A percentile compares a stretch with the other conserved stretches of the same genome.
These are phyloP conservation scores for Flaveria floridana DNA, from an alignment of 140 eudicot species.

Conservation along the genomic window DNA sequence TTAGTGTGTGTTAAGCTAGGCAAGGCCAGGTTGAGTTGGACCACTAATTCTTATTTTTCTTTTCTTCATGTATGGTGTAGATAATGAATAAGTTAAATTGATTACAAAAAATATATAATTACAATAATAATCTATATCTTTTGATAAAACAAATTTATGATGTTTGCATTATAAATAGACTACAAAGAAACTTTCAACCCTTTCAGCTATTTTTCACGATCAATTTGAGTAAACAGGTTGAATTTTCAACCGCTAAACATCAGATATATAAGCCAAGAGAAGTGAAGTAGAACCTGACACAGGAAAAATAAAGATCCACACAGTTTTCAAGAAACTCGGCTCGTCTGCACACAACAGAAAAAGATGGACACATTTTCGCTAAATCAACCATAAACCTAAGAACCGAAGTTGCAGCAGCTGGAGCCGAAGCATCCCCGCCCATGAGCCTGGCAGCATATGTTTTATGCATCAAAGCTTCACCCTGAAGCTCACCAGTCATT, in stretches of 20 bases:
- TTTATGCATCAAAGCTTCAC: slow-evolving; percentile 98
- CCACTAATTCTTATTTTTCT: neutral
- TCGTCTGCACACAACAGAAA: slow-evolving; percentile 82
- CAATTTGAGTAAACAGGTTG: neutral
- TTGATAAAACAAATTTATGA: neutral
- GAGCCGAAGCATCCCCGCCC: slow-evolving; percentile 99
- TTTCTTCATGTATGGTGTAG: neutral
- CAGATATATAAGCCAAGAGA: slow-evolving; percentile 25
- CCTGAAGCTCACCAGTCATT: slow-evolving; percentile 94
- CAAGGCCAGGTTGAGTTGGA: neutral
- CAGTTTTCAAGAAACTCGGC: slow-evolving; percentile 89
- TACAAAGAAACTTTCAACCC: neutral
- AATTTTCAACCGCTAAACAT: slow-evolving; percentile 17
- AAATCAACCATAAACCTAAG: slow-evolving; percentile 96
- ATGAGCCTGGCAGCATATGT: slow-evolving; percentile 99
- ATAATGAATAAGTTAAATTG: neutral
- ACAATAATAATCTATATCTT: slow-evolving; percentile 1
- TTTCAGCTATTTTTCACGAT: neutral
- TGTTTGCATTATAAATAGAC: neutral
- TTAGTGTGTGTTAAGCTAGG: neutral
- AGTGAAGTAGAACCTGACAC: slow-evolving; percentile 69
- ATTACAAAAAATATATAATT: neutral
- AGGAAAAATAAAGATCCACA: slow-evolving; percentile 85
- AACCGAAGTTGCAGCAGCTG: slow-evolving; percentile 92
- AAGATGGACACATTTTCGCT: slow-evolving; percentile 81